Base-by-base conservation (phyloP, 108 stramenopile species). In the Poteriospumella lacustris region DNA sequence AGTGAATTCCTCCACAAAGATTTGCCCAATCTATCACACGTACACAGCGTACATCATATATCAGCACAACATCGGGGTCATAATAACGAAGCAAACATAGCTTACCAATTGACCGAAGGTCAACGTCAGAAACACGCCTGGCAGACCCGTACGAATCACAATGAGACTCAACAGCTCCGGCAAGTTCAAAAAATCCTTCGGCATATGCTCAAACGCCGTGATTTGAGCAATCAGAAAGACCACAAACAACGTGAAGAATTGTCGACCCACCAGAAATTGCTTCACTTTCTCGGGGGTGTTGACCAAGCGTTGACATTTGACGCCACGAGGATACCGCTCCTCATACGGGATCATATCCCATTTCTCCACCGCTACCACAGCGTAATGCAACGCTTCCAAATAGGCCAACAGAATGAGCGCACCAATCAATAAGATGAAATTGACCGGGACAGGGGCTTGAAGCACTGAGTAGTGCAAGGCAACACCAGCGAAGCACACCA, bases 201-300 rank as follows among this genome's bases (percentile, higher is more conserved):
- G 47, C 26, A 73, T 73, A 19, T 42, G 5, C 36, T 24, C 31
- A 56, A 73, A 73, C 3, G 47, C 9, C 3, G 70, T 73, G 9
- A 44, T 52, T 24, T 73, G 12, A 39, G 43, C 3, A 24, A 73
- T 39, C 19, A 73, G 42, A 38, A 73, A 73, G 41, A 73, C 70
- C 12, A 73, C 70, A 56, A 73, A 73, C 31, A 73, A 33, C 9
- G 36, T 31, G 31, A 73, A 73, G 31, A 73, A 73, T 31, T 73
- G 70, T 73, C 70, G 26, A 5, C 70, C 70, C 12, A 73, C 47
- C 5, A 73, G 31, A 34, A 73, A 73, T 38, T 64, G 28, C 60
- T 64, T 64, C 33, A 64, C 60, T 64, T 64, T 64, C 15, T 31
- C 31, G 36, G 60, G 60, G 29, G 12, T 64, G 36, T 64, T 34